Base-by-base conservation (phyloP, 2,329 filamentous ascomycete species). In the Pseudocercospora ulei region DNA sequence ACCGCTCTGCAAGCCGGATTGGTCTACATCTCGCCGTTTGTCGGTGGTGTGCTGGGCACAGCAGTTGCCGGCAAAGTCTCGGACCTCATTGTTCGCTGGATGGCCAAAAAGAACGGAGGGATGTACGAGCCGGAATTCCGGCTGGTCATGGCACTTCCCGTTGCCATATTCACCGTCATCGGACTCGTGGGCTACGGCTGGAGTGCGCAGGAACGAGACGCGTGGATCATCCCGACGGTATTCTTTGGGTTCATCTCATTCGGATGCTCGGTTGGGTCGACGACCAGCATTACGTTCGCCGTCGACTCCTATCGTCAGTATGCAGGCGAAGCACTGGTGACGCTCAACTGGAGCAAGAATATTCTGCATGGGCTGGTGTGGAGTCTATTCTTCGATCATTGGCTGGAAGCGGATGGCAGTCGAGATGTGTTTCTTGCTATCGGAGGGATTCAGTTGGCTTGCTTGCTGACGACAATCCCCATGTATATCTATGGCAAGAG, bases 181-280 rank as follows among this genome's bases (percentile, higher is more conserved):
- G 90, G 90, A 0, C 72, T 96, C 9, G 93, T 95, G 78, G 88
- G 86, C 2, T 96, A 90, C 55, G 88, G 88, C n/a, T 96, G 88
- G 90, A 86, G 81, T 6, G 84, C 81, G 0, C 62, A 84, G 46
- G 71, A 78, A 40, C 69, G 69, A 14, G 76, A 95, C 54, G 68
- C 72, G 13, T 96, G 83, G 82, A 92, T 94, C 36, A 83, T 94
- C 0, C 90, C 90, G 0, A 95, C 88, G 0, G 59, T 93, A 3
- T 95, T 96, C 65, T 95, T 96, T 50, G 88, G 88, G 4, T 61
- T 95, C 31, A 78, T 94, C 19, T 90, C 83, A 0, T 95, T 96
- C 56, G 90, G 88, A 1, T 95, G 88, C 63, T 82, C 82, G 2
- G 69, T 96, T 1, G 88, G 85, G 0, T 86, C 80, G 17, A 95